These are phyloP conservation scores for Apiospora rasikravindrae DNA, from an alignment of 2,329 filamentous ascomycete genomes.

Conservation along the genomic window DNA sequence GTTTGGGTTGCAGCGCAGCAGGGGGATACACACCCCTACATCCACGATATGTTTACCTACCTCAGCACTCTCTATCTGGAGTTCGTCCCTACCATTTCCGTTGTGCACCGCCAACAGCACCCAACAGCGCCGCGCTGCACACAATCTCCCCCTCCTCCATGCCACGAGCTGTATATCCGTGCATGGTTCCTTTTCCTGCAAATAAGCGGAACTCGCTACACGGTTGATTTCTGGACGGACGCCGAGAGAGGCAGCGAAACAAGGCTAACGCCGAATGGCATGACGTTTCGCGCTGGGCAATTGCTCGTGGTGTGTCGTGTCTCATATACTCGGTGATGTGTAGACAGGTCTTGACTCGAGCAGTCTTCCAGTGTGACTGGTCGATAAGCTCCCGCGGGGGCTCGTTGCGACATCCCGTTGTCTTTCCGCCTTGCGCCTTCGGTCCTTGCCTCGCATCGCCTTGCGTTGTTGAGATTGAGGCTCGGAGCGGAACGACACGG, in stretches of 20 bases:
- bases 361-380: background rate
- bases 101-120: background rate
- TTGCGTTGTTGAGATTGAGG: background rate
- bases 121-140: background rate
- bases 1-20: slow-evolving; percentile 11
- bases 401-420: background rate
- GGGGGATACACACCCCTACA: background rate
- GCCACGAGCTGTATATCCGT: background rate
- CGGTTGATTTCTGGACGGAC: background rate
- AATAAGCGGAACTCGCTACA: slow-evolving; percentile 11
- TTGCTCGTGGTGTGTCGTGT: background rate
- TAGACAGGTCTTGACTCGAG: background rate
- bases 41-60: slow-evolving; percentile 7
- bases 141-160: background rate
- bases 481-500: slow-evolving; percentile 6
- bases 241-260: slow-evolving; percentile 12
- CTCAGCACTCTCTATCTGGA: background rate
- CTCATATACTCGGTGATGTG: slow-evolving; percentile 12
- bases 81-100: background rate
- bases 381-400: background rate
- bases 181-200: background rate
- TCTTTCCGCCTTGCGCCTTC: background rate
- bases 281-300: background rate
- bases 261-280: slow-evolving; percentile 2
- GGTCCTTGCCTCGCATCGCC: background rate